A percentile compares a stretch with the other conserved stretches of the same genome.
phyloP scores from a whole-genome alignment of 257 asterid species.

The Paraleonurus japonicus region DNA sequence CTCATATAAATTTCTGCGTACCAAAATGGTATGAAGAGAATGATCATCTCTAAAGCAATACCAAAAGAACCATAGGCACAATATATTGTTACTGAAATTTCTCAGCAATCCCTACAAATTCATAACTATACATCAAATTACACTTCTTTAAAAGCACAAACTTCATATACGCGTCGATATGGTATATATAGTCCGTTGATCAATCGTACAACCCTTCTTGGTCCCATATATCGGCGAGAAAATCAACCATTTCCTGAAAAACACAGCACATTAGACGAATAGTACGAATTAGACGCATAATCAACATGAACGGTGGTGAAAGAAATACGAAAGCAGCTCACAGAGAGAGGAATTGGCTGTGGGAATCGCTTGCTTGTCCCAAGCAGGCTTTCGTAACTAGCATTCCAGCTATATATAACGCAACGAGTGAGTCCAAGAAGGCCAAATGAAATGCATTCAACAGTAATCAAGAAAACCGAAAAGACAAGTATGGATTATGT shows the following conservation, averaged over 20 bases:
- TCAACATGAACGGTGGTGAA: not conserved
- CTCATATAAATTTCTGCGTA: not conserved
- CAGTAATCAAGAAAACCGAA: not conserved
- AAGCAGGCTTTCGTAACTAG: conserved; percentile 56
- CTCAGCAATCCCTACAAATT: conserved; percentile 12
- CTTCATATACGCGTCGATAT: not conserved
- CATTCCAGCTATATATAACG: conserved; percentile 53
- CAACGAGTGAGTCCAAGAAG: not conserved
- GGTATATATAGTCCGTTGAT: conserved; percentile 1
- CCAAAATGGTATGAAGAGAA: not conserved
- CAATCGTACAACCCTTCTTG: conserved; percentile 65
- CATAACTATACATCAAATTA: conserved; percentile 31
- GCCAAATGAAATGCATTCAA: not conserved
- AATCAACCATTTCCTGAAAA: conserved; percentile 72
- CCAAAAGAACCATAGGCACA: not conserved
- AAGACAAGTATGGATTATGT: not conserved
- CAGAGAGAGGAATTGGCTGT: conserved; percentile 69
- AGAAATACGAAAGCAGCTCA: conserved; percentile 31
- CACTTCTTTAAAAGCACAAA: conserved; percentile 18
- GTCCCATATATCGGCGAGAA: conserved; percentile 78
- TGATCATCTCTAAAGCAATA: not conserved
- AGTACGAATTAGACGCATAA: not conserved
- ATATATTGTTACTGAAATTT: not conserved
- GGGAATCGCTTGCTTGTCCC: conserved; percentile 65
- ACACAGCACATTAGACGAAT: not conserved